Evolutionary conservation across 371 early-diverging fungal genomes (phyloP).

Genomic region (Mortierella polycephala): DNA sequence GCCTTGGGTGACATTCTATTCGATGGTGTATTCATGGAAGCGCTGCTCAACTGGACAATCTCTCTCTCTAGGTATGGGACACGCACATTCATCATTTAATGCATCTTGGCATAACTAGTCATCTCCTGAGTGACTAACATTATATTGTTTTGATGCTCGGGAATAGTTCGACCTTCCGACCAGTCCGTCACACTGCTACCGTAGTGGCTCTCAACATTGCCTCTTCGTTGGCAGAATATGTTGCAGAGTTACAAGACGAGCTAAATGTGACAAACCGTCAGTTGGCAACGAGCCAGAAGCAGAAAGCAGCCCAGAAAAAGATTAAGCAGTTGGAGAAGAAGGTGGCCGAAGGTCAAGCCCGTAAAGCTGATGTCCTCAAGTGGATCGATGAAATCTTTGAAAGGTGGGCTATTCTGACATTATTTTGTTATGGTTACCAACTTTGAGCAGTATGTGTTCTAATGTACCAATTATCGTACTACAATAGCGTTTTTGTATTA

Average conservation of each 20-base stretch:
- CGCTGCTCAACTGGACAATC: conserved; percentile 49
- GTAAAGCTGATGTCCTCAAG: conserved; percentile 11
- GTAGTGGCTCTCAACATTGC: conserved; percentile 70
- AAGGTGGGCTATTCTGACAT: conserved; percentile 16
- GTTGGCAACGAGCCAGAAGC: conserved; percentile 58
- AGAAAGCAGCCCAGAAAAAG: conserved; percentile 51
- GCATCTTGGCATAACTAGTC: too few species aligned
- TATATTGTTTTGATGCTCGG: not conserved
- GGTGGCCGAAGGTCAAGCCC: conserved; percentile 23
- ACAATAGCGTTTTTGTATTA: conserved; percentile 80
- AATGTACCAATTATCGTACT: not conserved
- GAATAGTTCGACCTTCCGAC: conserved; percentile 77
- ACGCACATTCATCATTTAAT: not conserved
- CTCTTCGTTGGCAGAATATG: conserved; percentile 70
- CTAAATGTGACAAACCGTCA: conserved; percentile 75
- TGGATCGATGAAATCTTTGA: conserved; percentile 40
- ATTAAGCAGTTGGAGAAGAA: conserved; percentile 58
- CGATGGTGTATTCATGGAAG: conserved; percentile 66
- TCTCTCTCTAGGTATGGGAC: conserved; percentile 55
- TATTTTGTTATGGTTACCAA: not conserved
- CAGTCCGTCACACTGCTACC: conserved; percentile 92
- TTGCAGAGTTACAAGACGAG: conserved; percentile 66
- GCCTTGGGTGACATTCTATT: conserved; percentile 63
- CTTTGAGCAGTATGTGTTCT: not conserved
- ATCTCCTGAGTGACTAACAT: not conserved